Conservation (phyloP, 352 stramenopile species). For the Phytophthora brassicae region DNA sequence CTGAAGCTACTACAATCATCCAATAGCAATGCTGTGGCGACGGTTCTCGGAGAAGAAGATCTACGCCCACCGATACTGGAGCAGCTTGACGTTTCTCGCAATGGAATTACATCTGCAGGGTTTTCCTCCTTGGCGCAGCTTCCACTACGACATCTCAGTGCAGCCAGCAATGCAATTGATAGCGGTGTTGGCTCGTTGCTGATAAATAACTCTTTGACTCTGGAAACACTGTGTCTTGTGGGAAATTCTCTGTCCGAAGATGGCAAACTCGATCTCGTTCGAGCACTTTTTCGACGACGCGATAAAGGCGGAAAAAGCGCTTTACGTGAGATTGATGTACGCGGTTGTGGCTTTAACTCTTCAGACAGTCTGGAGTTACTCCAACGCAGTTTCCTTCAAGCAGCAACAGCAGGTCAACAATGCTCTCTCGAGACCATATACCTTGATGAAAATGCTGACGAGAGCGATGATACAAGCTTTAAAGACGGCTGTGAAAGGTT, state of each 20-base stretch:
- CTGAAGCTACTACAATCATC: slow-evolving; percentile 31
- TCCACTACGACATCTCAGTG: slow-evolving; percentile 23
- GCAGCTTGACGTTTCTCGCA: slow-evolving; percentile 46
- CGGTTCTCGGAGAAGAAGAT: not conserved
- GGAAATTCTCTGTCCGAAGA: slow-evolving; percentile 44
- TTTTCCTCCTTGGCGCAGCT: slow-evolving; percentile 36
- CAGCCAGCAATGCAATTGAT: slow-evolving; percentile 39
- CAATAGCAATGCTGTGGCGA: not conserved
- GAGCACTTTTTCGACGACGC: slow-evolving; percentile 28
- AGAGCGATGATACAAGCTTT: not conserved
- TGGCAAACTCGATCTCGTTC: slow-evolving; percentile 37
- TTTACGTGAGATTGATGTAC: slow-evolving; percentile 36
- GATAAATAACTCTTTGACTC: slow-evolving; percentile 18
- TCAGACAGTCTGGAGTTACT: slow-evolving; percentile 10
- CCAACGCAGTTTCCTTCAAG: slow-evolving; percentile 30
- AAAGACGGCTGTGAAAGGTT: slow-evolving; percentile 12
- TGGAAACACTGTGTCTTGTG: slow-evolving; percentile 34
- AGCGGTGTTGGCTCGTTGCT: slow-evolving; percentile 30
- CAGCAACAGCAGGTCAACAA: slow-evolving; percentile 26
- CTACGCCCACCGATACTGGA: slow-evolving; percentile 24
- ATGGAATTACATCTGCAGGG: slow-evolving; percentile 42
- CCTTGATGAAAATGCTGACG: slow-evolving; percentile 12
- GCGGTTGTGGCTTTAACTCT: slow-evolving; percentile 35
- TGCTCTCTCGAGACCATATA: slow-evolving; percentile 22
- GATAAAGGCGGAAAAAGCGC: slow-evolving; percentile 25